Base-by-base conservation (phyloP, 176 grass and related monocot genomes). In the Thalia dealbata region DNA sequence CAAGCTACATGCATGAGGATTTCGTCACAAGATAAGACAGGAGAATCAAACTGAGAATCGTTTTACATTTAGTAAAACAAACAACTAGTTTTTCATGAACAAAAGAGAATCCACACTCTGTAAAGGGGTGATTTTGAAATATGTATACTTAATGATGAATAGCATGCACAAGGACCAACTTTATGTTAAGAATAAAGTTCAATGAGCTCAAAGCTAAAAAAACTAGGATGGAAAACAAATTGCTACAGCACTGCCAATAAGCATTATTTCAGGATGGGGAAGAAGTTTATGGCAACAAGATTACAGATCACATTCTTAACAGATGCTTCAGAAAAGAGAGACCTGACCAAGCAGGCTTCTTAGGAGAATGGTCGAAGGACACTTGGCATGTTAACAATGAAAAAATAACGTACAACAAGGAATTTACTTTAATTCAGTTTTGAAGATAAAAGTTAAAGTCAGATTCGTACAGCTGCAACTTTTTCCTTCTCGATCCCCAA, bases 401-500 rank as follows among this genome's bases (percentile, higher is more conserved):
- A 19, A 56, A 56, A 56, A 56, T 7, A n/a, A 7, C 5, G 54
- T 7, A n/a, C 16, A 7, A 4, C 18, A 7, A 56, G 16, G 61
- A 10, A 32, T 64, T 63, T 26, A 27, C 1, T 15, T 25, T 16
- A 16, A 30, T 64, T 30, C 12, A 32, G 15, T 2, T 60, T 23
- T 29, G 64, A 52, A 43, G 43, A 77, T 65, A n/a, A 64, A 35
- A 72, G 25, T 61, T 71, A 78, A 58, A 71, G 15, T 75, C 24
- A 75, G 11, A 7, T 59, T 61, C 84, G 56, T 92, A 99, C 95
- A 77, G 84, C 90, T 74, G 77, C 62, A 54, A 99, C 87, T 18
- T 87, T 93, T 71, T 99, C 87, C 55, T 99, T 93, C 83, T 99
- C 89, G 65, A 99, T 82, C 75, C 90, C 90, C 46, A 99, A 22